Conservation (phyloP, 495 filamentous ascomycete species). For the Talaromyces ruber region DNA sequence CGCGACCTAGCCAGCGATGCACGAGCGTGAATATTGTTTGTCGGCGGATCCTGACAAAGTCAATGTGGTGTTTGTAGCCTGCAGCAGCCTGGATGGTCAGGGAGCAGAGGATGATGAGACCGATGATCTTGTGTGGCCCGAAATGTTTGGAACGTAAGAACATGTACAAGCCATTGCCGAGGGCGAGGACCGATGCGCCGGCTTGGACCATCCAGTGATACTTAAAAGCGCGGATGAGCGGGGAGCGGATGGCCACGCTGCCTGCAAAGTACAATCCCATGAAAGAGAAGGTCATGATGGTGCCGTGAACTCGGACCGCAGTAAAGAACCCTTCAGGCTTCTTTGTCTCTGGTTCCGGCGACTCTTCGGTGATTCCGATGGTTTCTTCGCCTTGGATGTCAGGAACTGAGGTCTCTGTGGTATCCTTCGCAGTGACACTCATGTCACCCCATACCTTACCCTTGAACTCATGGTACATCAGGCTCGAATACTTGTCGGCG, state of each 20-base stretch:
- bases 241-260: constrained; percentile 1
- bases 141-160: constrained; percentile 2
- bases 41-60: constrained; percentile 5
- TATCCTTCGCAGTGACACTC: not conserved
- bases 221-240: not conserved
- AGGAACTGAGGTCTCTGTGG: not conserved
- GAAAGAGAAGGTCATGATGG: constrained; percentile 6
- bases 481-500: not conserved
- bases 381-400: not conserved
- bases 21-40: not conserved
- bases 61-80: constrained; percentile 7
- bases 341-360: not conserved
- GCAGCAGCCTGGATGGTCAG: constrained; percentile 3
- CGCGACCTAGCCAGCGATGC: constrained; percentile 6
- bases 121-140: constrained; percentile 6
- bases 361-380: not conserved
- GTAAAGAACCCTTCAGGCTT: not conserved
- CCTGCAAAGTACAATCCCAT: constrained; percentile 6
- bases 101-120: not conserved
- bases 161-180: constrained; percentile 5
- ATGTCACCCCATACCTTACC: not conserved
- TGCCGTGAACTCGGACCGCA: constrained; percentile 1
- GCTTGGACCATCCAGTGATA: constrained; percentile 7
- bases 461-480: not conserved
- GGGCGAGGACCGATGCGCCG: constrained; percentile 3